phyloP scores from a whole-genome alignment of 345 rosid species.

The Euphorbia pulcherrima region DNA sequence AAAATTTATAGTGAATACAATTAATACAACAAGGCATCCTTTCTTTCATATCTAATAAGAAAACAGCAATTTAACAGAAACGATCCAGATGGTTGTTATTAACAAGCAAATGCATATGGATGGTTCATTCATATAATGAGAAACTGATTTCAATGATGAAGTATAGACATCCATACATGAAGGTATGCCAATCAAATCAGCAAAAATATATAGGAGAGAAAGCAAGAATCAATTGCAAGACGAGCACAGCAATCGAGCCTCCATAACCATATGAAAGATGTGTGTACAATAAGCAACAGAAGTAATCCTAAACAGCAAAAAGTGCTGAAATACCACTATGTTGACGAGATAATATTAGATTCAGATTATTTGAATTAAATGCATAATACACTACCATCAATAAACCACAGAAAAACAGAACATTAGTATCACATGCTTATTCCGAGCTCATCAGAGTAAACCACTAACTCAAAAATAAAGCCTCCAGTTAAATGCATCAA shows the following conservation, averaged over 20 bases:
- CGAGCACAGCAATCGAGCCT: neutral
- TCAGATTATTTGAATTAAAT: neutral
- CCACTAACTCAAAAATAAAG: neutral
- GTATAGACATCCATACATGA: neutral
- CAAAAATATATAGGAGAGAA: neutral
- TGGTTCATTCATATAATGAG: constrained; percentile 1
- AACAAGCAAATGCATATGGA: neutral
- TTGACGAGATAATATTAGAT: neutral
- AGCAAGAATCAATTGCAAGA: neutral
- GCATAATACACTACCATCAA: neutral
- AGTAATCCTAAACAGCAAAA: neutral
- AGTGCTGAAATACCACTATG: neutral
- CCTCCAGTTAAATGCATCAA: neutral
- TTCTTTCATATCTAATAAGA: neutral
- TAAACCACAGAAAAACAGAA: neutral
- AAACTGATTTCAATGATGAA: neutral
- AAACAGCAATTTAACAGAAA: neutral
- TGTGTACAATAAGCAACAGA: neutral
- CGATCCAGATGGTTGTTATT: neutral
- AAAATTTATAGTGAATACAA: neutral
- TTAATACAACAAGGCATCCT: neutral
- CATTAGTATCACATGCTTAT: neutral
- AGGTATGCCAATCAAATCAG: neutral
- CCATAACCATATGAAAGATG: neutral
- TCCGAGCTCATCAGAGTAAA: neutral